Conservation (phyloP, 2,329 filamentous ascomycete species). For the Lachnellula occidentalis region DNA sequence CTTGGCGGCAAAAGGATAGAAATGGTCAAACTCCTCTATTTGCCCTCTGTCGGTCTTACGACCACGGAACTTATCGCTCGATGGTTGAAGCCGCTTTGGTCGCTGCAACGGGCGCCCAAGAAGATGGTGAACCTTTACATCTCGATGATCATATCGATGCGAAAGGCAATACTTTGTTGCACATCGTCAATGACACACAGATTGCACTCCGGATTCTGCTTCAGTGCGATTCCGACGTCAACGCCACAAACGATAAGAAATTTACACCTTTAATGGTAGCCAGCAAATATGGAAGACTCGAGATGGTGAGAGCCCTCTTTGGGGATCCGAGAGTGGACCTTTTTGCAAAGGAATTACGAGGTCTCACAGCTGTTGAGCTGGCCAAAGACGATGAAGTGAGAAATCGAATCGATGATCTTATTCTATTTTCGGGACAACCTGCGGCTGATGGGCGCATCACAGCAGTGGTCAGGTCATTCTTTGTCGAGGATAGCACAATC, state of each 20-base stretch:
- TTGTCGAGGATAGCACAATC: slow-evolving; percentile 93
- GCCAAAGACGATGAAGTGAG: slow-evolving; percentile 97
- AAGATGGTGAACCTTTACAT: slow-evolving; percentile 74
- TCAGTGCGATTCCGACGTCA: slow-evolving; percentile 89
- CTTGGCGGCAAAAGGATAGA: slow-evolving; percentile 88
- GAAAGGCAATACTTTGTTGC: slow-evolving; percentile 92
- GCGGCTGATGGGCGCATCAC: slow-evolving; percentile 77
- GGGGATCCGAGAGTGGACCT: slow-evolving; percentile 83
- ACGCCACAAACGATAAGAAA: slow-evolving; percentile 88
- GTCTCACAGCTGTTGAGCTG: slow-evolving; percentile 88
- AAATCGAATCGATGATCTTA: slow-evolving; percentile 92
- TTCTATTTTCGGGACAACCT: slow-evolving; percentile 70
- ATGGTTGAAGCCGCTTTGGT: slow-evolving; percentile 84
- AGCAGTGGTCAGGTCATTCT: slow-evolving; percentile 89
- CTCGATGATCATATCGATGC: slow-evolving; percentile 87
- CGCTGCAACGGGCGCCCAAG: slow-evolving; percentile 68
- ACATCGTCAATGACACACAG: slow-evolving; percentile 83
- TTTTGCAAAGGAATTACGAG: slow-evolving; percentile 75
- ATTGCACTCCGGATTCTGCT: slow-evolving; percentile 71
- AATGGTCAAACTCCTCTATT: slow-evolving; percentile 98
- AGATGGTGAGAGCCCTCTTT: slow-evolving; percentile 86
- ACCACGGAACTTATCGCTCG: slow-evolving; percentile 75
- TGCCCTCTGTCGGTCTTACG: slow-evolving; percentile 90
- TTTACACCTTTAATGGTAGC: slow-evolving; percentile 98
- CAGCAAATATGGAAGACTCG: slow-evolving; percentile 93